A percentile compares a stretch with the other conserved stretches of the same genome.
Conservation (phyloP, 805 yeast species). For the Saccharomycopsis sp. region DNA sequence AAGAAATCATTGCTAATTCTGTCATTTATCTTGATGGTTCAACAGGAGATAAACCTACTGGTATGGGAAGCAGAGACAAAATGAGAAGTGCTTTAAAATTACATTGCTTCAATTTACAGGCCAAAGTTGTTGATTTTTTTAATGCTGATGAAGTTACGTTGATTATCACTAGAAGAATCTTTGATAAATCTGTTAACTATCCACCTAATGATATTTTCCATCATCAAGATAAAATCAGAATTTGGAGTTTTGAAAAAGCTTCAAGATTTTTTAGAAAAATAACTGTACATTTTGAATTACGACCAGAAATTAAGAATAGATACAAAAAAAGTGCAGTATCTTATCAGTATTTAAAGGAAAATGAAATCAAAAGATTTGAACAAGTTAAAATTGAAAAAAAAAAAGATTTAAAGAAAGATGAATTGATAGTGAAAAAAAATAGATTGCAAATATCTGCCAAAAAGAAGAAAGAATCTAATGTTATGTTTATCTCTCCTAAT, state of each 20-base stretch:
- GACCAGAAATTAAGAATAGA: background rate
- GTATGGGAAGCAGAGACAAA: slow-evolving; percentile 22
- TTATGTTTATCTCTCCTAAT: background rate
- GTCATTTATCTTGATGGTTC: slow-evolving; percentile 50
- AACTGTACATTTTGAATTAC: slow-evolving; percentile 19
- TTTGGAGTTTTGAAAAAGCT: slow-evolving; percentile 85
- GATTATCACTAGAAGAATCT: slow-evolving; percentile 58
- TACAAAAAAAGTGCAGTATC: background rate
- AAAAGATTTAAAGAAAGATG: background rate
- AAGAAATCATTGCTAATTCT: slow-evolving; percentile 45
- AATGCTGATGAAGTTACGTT: slow-evolving; percentile 55
- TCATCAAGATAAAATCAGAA: slow-evolving; percentile 49
- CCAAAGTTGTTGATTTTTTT: slow-evolving; percentile 48
- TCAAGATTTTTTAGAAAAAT: slow-evolving; percentile 64
- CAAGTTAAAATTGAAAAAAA: background rate
- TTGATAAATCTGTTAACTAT: slow-evolving; percentile 32
- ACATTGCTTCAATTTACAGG: slow-evolving; percentile 36
- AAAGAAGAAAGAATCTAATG: background rate
- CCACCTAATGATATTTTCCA: slow-evolving; percentile 51
- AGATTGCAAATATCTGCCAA: slow-evolving; percentile 1
- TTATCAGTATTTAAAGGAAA: slow-evolving; percentile 6
- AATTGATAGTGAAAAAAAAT: background rate
- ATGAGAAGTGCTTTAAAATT: slow-evolving; percentile 23
- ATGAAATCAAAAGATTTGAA: slow-evolving; percentile 9
- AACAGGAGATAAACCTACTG: slow-evolving; percentile 21